Base-by-base conservation (phyloP, 2,329 filamentous ascomycete genomes). In the Coleophoma eucalyptorum region DNA sequence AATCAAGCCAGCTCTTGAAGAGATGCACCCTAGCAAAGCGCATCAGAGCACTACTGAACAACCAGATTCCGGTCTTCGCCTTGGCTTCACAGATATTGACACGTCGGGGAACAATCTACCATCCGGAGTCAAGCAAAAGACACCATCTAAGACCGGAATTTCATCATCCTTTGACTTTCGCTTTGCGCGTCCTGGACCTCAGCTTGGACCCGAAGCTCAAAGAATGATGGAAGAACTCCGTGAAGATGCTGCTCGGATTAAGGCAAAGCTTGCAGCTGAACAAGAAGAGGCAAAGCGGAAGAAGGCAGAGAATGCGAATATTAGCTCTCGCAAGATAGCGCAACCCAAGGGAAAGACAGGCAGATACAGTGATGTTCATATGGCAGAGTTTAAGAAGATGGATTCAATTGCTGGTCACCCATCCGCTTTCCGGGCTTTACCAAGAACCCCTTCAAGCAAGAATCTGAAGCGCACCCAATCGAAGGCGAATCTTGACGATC, bases 321-420 rank as follows among this genome's bases (percentile, higher is more conserved):
- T 69, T 15, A 72, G 69, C 35, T 72, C 72, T 10, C 86, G 93
- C 58, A 90, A 84, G 68, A 88, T 96, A 63, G 92, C 88, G 6
- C 83, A 83, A 58, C 83, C 92, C 12, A 95, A 86, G 71, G 85
- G 89, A 59, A 92, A 86, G 66, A 79, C 83, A 46, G 75, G 84
- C 45, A 86, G 93, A 43, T 97, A 86, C 71, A 96, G 90, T 65
- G 86, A 90, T 55, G 84, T 82, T 35, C 93, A 97, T 67, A 87
- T 89, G 81, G 84, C 86, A 46, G 82, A 93, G 63, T 97, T 97
- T 73, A 90, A 90, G 71, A 97, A 96, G 76, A 97, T 97, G 93
- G 91, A 96, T 66, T 97, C 92, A 2, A 97, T 97, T 64, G 89
- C 84, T 41, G 86, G 86, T 55, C 92, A 97, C 66, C 78, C 90